Conservation (phyloP, 257 asterid genomes). For the Scutellaria barbata region DNA sequence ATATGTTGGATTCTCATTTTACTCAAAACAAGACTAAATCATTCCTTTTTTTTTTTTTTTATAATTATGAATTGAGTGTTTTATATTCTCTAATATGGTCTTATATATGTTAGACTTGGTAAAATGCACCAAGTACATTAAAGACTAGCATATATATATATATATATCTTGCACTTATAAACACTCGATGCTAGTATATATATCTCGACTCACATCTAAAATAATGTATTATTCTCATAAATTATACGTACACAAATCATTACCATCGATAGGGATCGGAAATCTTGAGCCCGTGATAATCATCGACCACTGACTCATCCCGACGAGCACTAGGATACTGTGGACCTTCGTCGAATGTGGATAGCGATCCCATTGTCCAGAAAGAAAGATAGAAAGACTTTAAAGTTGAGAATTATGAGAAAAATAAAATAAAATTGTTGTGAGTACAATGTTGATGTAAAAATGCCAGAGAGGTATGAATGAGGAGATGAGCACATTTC, state of each 20-base stretch:
- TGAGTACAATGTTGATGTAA: not conserved
- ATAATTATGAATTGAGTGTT: too few species aligned
- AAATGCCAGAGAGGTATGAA: conserved; percentile 4
- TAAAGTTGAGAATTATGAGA: not conserved
- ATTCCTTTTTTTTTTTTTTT: too few species aligned
- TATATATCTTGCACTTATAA: too few species aligned
- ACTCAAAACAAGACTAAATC: too few species aligned
- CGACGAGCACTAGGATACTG: conserved; percentile 64
- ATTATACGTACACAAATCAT: not conserved
- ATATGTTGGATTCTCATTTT: too few species aligned
- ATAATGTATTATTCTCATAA: too few species aligned
- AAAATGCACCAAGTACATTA: too few species aligned
- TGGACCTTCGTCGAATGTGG: conserved; percentile 38
- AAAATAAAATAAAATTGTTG: not conserved
- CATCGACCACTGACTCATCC: conserved; percentile 65
- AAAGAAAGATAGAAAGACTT: not conserved
- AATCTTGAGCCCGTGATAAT: conserved; percentile 63
- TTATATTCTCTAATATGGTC: too few species aligned
- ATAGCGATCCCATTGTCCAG: conserved; percentile 59
- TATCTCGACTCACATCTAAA: too few species aligned
- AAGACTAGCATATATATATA: too few species aligned
- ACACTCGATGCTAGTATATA: too few species aligned
- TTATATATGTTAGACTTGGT: too few species aligned
- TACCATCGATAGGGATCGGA: conserved; percentile 87
- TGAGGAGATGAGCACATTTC: conserved; percentile 26